Base-by-base conservation (phyloP, 2,329 filamentous ascomycete genomes). In the Microcera coccophila region DNA sequence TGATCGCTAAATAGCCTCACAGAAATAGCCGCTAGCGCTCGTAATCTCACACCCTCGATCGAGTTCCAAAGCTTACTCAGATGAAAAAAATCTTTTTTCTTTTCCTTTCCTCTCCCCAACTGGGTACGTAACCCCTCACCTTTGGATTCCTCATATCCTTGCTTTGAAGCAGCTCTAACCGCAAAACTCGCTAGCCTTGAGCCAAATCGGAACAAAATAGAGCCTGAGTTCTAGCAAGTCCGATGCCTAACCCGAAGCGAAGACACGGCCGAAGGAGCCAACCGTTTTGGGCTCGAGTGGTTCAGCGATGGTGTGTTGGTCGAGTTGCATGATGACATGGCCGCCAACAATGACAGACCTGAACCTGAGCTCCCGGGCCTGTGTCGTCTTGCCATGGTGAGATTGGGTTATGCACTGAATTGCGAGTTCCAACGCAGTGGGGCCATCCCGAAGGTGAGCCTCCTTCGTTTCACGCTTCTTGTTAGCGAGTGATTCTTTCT, bases 361-460 rank as follows among this genome's bases (percentile, higher is more conserved):
- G 40, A 26, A 43, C 46, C 40, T 43, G 18, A 37, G 39, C 33
- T 44, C 42, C 41, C 42, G 39, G 40, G 43, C 46, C 47, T 36
- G 44, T 52, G 44, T 45, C 34, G 41, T 58, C 53, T 55, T 58
- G 55, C 49, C 49, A 57, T 58, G 51, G 47, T 49, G 47, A 57
- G 53, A 57, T 49, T 57, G 53, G 53, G 49, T 57, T 57, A 47
- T 52, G 49, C 44, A 38, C 47, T 48, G 41, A 50, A 15, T 44
- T 44, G 43, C 39, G 31, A 26, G 49, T 42, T 50, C 41, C 35
- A 43, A 41, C 36, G 21, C 22, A 44, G 54, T 49, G 54, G 55
- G 50, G 48, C 39, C 36, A 32, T 18, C 28, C 32, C 35, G n/a
- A 39, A 35, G 20, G 29, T 26, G 5, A 32, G n/a, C 9, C 15